phyloP scores from a whole-genome alignment of 768 basidiomycete species.

The Zangia roseola region DNA sequence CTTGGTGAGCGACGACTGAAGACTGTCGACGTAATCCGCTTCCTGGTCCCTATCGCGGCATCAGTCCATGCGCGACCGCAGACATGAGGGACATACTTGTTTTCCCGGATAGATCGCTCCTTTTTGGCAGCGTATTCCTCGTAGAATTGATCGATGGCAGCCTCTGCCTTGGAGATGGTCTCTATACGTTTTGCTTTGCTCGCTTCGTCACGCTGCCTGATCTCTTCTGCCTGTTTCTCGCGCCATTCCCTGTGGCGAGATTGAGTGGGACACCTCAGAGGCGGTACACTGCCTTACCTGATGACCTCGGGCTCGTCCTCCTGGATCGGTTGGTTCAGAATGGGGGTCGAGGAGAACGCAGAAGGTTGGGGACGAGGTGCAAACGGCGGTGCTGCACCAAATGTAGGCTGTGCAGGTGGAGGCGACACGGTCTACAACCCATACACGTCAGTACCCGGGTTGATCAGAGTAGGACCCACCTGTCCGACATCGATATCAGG shows the following conservation, averaged over 20 bases:
- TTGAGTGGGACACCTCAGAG: not conserved
- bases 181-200: slow-evolving; percentile 78
- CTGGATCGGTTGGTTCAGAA: slow-evolving; percentile 60
- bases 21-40: slow-evolving; percentile 68
- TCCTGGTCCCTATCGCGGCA: slow-evolving; percentile 84
- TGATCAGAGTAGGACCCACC: slow-evolving; percentile 27
- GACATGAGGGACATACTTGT: slow-evolving; percentile 62
- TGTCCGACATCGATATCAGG: slow-evolving; percentile 66
- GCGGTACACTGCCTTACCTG: slow-evolving; percentile 46
- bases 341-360: slow-evolving; percentile 68
- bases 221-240: slow-evolving; percentile 80
- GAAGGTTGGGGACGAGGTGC: slow-evolving; percentile 79
- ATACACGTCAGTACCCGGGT: not conserved
- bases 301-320: slow-evolving; percentile 88
- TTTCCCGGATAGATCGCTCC: slow-evolving; percentile 87
- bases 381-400: slow-evolving; percentile 54
- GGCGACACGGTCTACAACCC: slow-evolving; percentile 34
- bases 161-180: slow-evolving; percentile 80
- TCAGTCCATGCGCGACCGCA: not conserved
- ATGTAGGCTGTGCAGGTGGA: slow-evolving; percentile 37
- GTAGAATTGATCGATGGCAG: slow-evolving; percentile 87
- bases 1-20: slow-evolving; percentile 72
- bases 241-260: slow-evolving; percentile 70
- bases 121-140: slow-evolving; percentile 86
- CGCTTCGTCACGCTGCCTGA: slow-evolving; percentile 77